Conservation (phyloP, 139 green algal genomes). For the Picochlorum sp. region DNA sequence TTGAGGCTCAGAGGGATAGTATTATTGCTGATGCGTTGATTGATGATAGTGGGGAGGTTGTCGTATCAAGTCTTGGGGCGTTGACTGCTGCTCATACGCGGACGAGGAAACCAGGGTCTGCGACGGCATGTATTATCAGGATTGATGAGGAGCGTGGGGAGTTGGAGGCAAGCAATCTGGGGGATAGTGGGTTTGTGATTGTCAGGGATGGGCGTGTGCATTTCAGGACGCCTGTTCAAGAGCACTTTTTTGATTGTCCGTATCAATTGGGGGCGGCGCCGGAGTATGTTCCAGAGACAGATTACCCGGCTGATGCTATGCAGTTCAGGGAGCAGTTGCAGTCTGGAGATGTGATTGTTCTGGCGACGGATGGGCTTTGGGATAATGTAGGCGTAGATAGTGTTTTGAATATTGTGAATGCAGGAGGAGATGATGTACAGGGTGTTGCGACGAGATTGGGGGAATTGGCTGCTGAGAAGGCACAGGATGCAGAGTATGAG, state of each 20-base stretch:
- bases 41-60: background rate
- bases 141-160: slow-evolving; percentile 37
- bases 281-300: slow-evolving; percentile 23
- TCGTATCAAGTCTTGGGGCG: slow-evolving; percentile 2
- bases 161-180: slow-evolving; percentile 74
- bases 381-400: slow-evolving; percentile 94
- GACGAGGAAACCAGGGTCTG: slow-evolving; percentile 45
- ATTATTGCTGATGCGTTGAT: background rate
- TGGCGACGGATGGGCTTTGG: slow-evolving; percentile 90
- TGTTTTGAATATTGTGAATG: slow-evolving; percentile 37
- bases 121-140: slow-evolving; percentile 70
- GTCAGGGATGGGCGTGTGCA: slow-evolving; percentile 25
- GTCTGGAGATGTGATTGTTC: slow-evolving; percentile 81
- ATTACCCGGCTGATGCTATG: slow-evolving; percentile 35
- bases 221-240: slow-evolving; percentile 76
- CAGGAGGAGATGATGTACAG: slow-evolving; percentile 21
- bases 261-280: slow-evolving; percentile 62
- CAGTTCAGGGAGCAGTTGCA: slow-evolving; percentile 45
- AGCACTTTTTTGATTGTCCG: slow-evolving; percentile 97
- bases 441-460: slow-evolving; percentile 37
- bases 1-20: background rate
- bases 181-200: slow-evolving; percentile 59
- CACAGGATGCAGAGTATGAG: slow-evolving; percentile 48
- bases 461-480: slow-evolving; percentile 22
- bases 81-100: slow-evolving; percentile 10